Base-by-base conservation (phyloP, 768 basidiomycete species). In the Auricularia cornea region DNA sequence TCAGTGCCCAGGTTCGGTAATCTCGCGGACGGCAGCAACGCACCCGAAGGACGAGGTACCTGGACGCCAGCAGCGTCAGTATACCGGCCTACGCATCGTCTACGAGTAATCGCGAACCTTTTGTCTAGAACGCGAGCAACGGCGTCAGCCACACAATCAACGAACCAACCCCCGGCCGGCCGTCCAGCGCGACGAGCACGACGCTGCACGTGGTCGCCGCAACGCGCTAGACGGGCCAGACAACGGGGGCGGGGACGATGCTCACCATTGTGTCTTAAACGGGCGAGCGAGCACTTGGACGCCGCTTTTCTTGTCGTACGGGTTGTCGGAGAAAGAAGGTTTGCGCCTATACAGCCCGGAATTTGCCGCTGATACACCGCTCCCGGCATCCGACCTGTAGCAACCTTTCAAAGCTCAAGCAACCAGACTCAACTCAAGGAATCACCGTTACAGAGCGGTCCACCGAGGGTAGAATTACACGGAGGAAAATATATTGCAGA, bases 11-110 rank as follows among this genome's bases (percentile, higher is more conserved):
- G 52, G n/a, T 63, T 59, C 8, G 14, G 48, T 20, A 23, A 41
- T 1, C 56, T 44, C 48, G n/a, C 14, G 4, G 51, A 33, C 48
- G 26, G 59, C 35, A 23, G 30, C 52, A 57, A 88, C 90, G 75
- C 73, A 93, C 90, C 90, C 91, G 76, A 95, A 95, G 75, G 94
- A 94, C 77, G 94, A 94, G 74, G 94, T 95, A 87, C 94, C 93
- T 92, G 29, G 6, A 8, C 26, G 29, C 30, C 23, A 18, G 54
- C 54, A 57, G 16, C 8, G 54, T 57, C 54, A 31, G 54, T 20
- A 26, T 28, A 6, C 5, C 54, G 20, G 2, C 10, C 14, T 2
- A 2, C 8, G 26, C 16, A 26, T 10, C 35, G 8, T 10, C 35
- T 2, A 5, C 20, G 44, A 18, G 44, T 6, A 18, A 20, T 23